phyloP scores from a whole-genome alignment of 2,329 filamentous ascomycete species.

The Apiospora marii region DNA sequence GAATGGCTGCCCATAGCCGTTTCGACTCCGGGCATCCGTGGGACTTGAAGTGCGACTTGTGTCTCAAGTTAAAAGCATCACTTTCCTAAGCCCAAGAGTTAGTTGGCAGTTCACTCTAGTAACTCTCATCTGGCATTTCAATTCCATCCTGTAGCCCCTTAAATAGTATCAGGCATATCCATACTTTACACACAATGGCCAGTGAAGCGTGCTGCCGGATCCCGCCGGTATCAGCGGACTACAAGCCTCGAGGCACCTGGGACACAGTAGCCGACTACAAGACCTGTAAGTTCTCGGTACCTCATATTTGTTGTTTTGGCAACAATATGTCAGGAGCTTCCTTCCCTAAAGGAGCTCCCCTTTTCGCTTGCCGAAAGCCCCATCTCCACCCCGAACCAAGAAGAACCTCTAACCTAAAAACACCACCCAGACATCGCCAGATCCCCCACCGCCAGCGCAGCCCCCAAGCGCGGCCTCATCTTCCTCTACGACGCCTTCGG shows the following conservation, averaged over 20 bases:
- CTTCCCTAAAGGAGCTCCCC: too few species aligned
- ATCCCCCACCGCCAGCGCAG: slow-evolving; percentile 40
- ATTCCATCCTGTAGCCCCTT: too few species aligned
- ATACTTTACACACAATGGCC: slow-evolving; percentile 25
- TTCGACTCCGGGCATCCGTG: neutral
- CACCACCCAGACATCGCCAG: slow-evolving; percentile 45
- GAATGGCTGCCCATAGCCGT: neutral
- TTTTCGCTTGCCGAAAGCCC: too few species aligned
- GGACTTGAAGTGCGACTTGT: neutral
- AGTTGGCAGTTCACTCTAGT: neutral
- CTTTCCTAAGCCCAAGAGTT: neutral
- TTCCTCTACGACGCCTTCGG: slow-evolving; percentile 59
- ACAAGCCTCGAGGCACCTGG: slow-evolving; percentile 50
- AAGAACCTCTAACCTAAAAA: neutral
- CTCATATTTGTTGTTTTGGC: neutral
- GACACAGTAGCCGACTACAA: slow-evolving; percentile 49
- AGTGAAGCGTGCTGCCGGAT: slow-evolving; percentile 42
- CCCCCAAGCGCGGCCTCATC: slow-evolving; percentile 46
- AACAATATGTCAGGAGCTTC: too few species aligned
- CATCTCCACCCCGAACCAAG: neutral
- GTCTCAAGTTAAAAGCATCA: neutral
- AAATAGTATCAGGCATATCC: neutral
- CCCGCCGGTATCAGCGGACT: slow-evolving; percentile 49
- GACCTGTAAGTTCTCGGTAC: slow-evolving; percentile 45
- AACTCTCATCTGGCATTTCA: neutral